Conservation (phyloP, 2,329 filamentous ascomycete genomes). For the Thelonectria discophora region DNA sequence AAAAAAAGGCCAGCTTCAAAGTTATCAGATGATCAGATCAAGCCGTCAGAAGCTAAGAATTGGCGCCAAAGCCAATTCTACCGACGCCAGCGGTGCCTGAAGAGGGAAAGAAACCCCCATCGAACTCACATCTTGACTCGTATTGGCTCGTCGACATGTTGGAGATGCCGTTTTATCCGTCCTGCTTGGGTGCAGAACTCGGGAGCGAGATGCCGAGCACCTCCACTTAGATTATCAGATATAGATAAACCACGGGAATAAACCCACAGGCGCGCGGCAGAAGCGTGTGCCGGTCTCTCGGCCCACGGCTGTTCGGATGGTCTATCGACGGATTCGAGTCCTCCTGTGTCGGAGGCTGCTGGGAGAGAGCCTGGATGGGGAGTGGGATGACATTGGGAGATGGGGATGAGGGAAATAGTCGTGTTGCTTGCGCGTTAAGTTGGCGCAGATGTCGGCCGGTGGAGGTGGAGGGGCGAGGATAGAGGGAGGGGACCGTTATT, state of each 20-base stretch:
- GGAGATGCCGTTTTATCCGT: conserved; percentile 22
- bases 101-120: not conserved
- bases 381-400: conserved; percentile 7
- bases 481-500: not conserved
- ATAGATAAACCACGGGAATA: conserved; percentile 9
- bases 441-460: too few relatives aligned
- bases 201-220: conserved; percentile 1
- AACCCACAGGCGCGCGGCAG: conserved; percentile 4
- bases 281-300: conserved; percentile 12
- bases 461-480: too few relatives aligned
- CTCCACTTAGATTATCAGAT: conserved; percentile 28
- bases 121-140: not conserved
- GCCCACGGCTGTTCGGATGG: conserved; percentile 23
- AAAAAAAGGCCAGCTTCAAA: not conserved
- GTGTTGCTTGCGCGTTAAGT: not conserved
- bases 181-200: not conserved
- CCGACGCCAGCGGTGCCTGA: not conserved
- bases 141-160: conserved; percentile 10
- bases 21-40: conserved; percentile 26
- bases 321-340: conserved; percentile 13
- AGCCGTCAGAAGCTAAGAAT: not conserved
- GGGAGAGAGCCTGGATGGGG: not conserved
- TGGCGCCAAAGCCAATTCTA: not conserved
- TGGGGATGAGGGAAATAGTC: conserved; percentile 10
- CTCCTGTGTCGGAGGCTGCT: not conserved